Evolutionary conservation across 148 eudicot genomes (phyloP), one percentile per base, ranked within the genome.

Genomic region (Nepenthes mirabilis): DNA sequence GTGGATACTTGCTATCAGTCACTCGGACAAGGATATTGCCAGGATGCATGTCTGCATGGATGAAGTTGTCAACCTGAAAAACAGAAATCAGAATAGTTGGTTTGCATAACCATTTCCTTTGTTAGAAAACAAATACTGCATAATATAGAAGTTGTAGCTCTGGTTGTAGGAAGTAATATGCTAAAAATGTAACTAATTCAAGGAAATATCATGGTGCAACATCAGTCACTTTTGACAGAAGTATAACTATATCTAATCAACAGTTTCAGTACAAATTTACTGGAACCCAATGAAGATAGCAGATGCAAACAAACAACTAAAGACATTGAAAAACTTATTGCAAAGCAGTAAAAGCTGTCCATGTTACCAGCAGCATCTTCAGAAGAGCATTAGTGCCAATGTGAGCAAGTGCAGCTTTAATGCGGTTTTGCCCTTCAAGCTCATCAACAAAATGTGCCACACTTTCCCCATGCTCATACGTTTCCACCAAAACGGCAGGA

Each of bases 1-100:
- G 67, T 33, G 64, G 57, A 59, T 71, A 70, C 61, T 65, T 69
- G 64, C 52, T 70, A 36, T 49, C 71, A 53, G 65, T 67, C 58
- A 65, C 71, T 47, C 79, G 61, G 34, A 75, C 79, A 59, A 75
- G 79, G 50, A 75, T 75, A 64, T 75, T 75, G 69, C 79, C 79
- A 67, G 79, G 79, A 75, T 75, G 79, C 68, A 75, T 64, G 57
- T 75, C 75, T 33, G 79, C 79, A 61, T 75, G 79, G 58, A 75
- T 65, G 50, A 75, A 75, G 63, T 75, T 75, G 66, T 75, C 79
- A 63, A 75, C 72, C 79, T 75, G 70, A 40, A 63, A 52, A 56
- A 56, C 55, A 34, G 47, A 56, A 57, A 55, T 8, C 47, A 56
- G 11, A 10, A 14, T 32, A 23, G 55, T 36, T 35, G 7, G 12